These are phyloP conservation scores for Emericellopsis terricola DNA, from an alignment of 495 filamentous ascomycete genomes.

Conservation along the genomic window DNA sequence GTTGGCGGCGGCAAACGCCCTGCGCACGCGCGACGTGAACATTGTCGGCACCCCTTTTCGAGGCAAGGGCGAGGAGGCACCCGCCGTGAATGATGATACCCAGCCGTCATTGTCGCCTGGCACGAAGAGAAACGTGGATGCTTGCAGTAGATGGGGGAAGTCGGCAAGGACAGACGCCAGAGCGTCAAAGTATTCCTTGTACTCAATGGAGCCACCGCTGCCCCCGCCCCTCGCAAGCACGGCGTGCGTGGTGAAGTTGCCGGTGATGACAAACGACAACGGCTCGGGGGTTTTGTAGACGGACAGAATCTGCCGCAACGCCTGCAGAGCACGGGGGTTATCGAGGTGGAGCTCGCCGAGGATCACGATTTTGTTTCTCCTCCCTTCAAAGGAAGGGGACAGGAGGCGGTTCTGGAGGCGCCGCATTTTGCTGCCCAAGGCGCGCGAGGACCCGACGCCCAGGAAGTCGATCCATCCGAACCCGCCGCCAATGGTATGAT, in stretches of 20 bases:
- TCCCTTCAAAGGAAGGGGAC: constrained; percentile 11
- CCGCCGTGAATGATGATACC: constrained; percentile 67
- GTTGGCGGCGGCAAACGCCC: constrained; percentile 63
- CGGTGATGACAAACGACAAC: constrained; percentile 59
- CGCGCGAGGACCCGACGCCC: constrained; percentile 77
- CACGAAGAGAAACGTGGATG: constrained; percentile 74
- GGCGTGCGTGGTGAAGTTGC: constrained; percentile 65
- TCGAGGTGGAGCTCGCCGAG: constrained; percentile 77
- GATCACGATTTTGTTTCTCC: constrained; percentile 44
- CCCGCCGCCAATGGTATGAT: constrained; percentile 52
- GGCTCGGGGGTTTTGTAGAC: constrained; percentile 51
- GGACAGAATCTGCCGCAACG: constrained; percentile 54
- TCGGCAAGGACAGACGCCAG: constrained; percentile 72
- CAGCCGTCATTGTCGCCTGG: constrained; percentile 95
- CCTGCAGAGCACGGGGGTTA: constrained; percentile 54
- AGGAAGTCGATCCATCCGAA: constrained; percentile 97
- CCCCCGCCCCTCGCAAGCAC: constrained; percentile 52
- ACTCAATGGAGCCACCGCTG: constrained; percentile 64
- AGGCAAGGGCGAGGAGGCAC: constrained; percentile 60
- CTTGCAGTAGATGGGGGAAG: constrained; percentile 63
- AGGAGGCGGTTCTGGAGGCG: constrained; percentile 41
- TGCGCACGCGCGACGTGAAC: constrained; percentile 67
- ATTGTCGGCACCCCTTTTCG: constrained; percentile 60
- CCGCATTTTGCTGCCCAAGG: constrained; percentile 65
- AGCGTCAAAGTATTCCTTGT: constrained; percentile 84